Evolutionary conservation across 176 grass and related monocot genomes (phyloP), one percentile per base, ranked within the genome.

Genomic region (Oryza meridionalis): DNA sequence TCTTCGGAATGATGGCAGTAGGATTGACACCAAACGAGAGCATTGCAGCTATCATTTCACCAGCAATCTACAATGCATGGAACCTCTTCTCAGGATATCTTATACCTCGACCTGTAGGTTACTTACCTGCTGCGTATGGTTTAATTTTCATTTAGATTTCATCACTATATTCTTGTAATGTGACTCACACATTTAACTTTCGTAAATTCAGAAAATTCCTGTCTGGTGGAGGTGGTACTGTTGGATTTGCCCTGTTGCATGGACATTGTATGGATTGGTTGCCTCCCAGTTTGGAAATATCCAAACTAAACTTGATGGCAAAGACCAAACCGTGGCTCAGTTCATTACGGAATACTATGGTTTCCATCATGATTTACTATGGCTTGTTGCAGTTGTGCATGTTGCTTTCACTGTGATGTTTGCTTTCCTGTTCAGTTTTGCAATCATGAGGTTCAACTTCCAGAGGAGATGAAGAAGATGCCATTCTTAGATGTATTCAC

Each of bases 211-310:
- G 91, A 87, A 64, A 88, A 21, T 97, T 53, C 94, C 91, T 72
- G 64, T 92, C 22, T 97, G 94, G 94, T 94, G 94, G 94, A 97
- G 91, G 79, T 94, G 94, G 94, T 97, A 94, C 55, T 87, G 79
- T 32, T 97, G 86, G 86, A 37, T 82, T 63, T 94, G 94, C 72
- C 94, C 94, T 0, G 87, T 97, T 2, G 91, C 94, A 17, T 94
- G 94, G 94, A 97, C 91, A 0, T 61, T 97, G 0, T 97, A 97
- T 22, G 94, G 94, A 69, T 81, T 97, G 73, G 82, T 94, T 13
- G 67, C 78, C 32, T 97, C 94, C 42, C 91, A 97, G 78, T 94
- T 92, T 42, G 89, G 91, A 11, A 88, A 97, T 37, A 12, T 92
- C 15, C 32, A 51, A n/a, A 35, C 70, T 4, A 0, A 0, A 0